Conservation (phyloP, 169 alveolate species). For the Eimeria mitis region DNA sequence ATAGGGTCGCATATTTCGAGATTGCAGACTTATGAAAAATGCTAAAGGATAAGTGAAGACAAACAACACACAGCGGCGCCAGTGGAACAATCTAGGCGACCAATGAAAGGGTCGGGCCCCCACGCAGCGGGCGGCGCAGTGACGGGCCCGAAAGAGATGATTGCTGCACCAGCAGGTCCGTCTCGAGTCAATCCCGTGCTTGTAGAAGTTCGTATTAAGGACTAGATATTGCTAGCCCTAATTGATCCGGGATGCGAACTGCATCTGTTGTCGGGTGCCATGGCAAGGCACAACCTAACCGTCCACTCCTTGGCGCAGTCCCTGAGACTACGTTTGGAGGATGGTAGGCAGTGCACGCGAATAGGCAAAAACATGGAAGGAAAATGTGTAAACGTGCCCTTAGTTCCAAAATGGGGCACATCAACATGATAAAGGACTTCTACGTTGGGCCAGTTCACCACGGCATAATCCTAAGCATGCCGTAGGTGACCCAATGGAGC, state of each 20-base stretch:
- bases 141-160: background rate
- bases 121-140: background rate
- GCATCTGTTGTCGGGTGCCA: background rate
- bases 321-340: background rate
- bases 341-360: background rate
- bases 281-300: background rate
- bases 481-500: background rate
- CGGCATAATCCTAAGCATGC: background rate
- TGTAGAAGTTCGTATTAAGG: background rate
- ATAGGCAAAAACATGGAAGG: background rate
- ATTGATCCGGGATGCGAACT: background rate
- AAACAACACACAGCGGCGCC: background rate
- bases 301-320: background rate
- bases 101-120: background rate
- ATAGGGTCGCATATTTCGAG: background rate
- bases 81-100: background rate
- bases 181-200: background rate
- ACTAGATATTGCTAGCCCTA: background rate
- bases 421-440: background rate
- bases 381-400: background rate
- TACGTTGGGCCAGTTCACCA: background rate
- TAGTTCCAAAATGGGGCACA: background rate
- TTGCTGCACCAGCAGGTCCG: background rate
- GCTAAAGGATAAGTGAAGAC: background rate
- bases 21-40: background rate